Evolutionary conservation across 169 alveolate genomes (phyloP).

Genomic region (Plasmodium vinckei): DNA sequence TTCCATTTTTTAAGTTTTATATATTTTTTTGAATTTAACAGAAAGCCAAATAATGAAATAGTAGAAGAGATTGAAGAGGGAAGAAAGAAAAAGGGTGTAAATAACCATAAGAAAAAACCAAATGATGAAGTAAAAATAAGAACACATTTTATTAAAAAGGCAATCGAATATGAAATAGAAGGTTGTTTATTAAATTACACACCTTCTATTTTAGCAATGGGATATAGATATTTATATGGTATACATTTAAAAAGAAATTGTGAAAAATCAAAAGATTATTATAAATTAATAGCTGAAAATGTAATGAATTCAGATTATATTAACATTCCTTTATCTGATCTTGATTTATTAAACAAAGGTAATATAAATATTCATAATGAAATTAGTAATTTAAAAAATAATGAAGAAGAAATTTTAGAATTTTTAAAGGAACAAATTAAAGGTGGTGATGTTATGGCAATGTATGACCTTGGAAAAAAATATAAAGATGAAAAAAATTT

Average conservation of each 20-base stretch:
- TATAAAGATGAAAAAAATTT: slow-evolving; percentile 73
- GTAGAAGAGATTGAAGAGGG: not conserved
- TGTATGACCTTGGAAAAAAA: slow-evolving; percentile 74
- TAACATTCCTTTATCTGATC: slow-evolving; percentile 58
- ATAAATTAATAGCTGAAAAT: slow-evolving; percentile 49
- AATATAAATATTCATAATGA: slow-evolving; percentile 68
- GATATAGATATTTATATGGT: slow-evolving; percentile 59
- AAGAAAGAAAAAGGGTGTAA: not conserved
- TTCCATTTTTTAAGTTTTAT: slow-evolving; percentile 65
- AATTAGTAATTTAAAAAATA: slow-evolving; percentile 58
- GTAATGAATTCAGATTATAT: slow-evolving; percentile 75
- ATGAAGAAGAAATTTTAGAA: slow-evolving; percentile 72
- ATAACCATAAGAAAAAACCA: not conserved
- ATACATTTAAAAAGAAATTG: slow-evolving; percentile 37
- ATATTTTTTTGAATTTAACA: slow-evolving; percentile 57
- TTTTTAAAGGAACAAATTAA: slow-evolving; percentile 68
- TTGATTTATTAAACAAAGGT: slow-evolving; percentile 39
- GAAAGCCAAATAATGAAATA: not conserved
- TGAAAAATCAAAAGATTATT: slow-evolving; percentile 43
- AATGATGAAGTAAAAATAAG: not conserved
- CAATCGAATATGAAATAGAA: slow-evolving; percentile 41
- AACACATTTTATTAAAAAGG: not conserved
- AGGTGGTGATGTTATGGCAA: slow-evolving; percentile 76
- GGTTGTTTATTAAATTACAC: slow-evolving; percentile 28
- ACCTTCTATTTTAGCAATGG: slow-evolving; percentile 57